These are phyloP conservation scores for Talaromyces liani DNA, from an alignment of 495 filamentous ascomycete genomes.

Conservation along the genomic window DNA sequence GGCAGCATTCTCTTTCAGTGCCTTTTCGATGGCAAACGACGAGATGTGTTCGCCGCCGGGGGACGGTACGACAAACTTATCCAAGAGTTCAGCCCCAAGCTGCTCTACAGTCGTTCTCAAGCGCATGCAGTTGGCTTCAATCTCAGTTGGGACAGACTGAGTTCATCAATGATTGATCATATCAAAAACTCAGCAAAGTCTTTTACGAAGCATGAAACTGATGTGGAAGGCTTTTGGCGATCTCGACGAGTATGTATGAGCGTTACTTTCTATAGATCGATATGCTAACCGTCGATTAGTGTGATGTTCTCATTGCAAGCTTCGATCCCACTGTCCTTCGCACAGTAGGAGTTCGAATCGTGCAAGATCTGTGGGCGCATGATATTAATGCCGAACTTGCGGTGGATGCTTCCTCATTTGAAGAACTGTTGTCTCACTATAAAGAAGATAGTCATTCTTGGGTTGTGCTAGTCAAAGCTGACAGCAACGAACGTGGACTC, in stretches of 20 bases:
- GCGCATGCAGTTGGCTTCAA: constrained; percentile 86
- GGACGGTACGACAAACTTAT: constrained; percentile 90
- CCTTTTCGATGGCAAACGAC: constrained; percentile 75
- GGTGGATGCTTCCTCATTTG: constrained; percentile 59
- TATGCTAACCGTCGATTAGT: constrained; percentile 36
- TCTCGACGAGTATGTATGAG: constrained; percentile 50
- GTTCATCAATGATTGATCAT: constrained; percentile 56
- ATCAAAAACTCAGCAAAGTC: constrained; percentile 53
- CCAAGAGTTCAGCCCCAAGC: constrained; percentile 35
- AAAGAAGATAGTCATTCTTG: constrained; percentile 74
- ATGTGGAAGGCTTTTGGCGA: constrained; percentile 45
- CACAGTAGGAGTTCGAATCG: constrained; percentile 63
- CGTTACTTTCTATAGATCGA: not conserved
- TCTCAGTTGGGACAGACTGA: constrained; percentile 77
- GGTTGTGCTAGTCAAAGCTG: constrained; percentile 81
- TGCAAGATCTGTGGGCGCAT: constrained; percentile 74
- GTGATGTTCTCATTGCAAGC: constrained; percentile 83
- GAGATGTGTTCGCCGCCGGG: constrained; percentile 85
- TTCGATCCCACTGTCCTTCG: constrained; percentile 73
- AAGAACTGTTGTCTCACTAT: constrained; percentile 62
- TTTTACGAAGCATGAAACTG: constrained; percentile 56
- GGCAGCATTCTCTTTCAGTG: constrained; percentile 89
- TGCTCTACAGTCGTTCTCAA: constrained; percentile 29
- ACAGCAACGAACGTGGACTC: constrained; percentile 56
- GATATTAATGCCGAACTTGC: constrained; percentile 89